Evolutionary conservation across 108 stramenopile species (phyloP).

Genomic region (Cyclotella atomus): DNA sequence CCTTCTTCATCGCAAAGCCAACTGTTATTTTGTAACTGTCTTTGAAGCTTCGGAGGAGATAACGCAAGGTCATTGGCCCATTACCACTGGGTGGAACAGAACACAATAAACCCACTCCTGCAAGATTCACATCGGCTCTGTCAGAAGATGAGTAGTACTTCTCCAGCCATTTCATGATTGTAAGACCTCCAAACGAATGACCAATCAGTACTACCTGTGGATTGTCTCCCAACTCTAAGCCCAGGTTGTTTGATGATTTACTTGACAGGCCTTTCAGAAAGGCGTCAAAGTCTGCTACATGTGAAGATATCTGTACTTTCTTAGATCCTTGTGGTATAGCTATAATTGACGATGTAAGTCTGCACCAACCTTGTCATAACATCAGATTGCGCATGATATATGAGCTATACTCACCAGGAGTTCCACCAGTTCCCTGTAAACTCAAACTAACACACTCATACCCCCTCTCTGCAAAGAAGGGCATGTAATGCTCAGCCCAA

Average conservation of each 20-base stretch:
- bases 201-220: conserved; percentile 41
- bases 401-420: conserved; percentile 29
- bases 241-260: conserved; percentile 13
- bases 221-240: conserved; percentile 28
- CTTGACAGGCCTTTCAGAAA: conserved; percentile 36
- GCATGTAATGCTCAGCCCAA: conserved; percentile 56
- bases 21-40: conserved; percentile 55
- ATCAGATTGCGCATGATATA: no score
- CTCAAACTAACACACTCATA: conserved; percentile 48
- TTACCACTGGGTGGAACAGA: conserved; percentile 88
- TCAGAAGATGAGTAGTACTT: conserved; percentile 20
- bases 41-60: conserved; percentile 32
- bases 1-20: conserved; percentile 60
- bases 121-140: conserved; percentile 29
- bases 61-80: conserved; percentile 63
- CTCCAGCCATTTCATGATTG: conserved; percentile 58
- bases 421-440: conserved; percentile 58
- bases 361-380: no score
- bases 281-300: conserved; percentile 49
- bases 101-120: conserved; percentile 74
- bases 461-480: conserved; percentile 50
- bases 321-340: conserved; percentile 36
- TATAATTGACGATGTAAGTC: no score
- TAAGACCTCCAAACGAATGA: conserved; percentile 54
- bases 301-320: conserved; percentile 45